A percentile compares a stretch with the other conserved stretches of the same genome.
Evolutionary conservation across 805 yeast species (phyloP).

Genomic region (Candida andamanensis): DNA sequence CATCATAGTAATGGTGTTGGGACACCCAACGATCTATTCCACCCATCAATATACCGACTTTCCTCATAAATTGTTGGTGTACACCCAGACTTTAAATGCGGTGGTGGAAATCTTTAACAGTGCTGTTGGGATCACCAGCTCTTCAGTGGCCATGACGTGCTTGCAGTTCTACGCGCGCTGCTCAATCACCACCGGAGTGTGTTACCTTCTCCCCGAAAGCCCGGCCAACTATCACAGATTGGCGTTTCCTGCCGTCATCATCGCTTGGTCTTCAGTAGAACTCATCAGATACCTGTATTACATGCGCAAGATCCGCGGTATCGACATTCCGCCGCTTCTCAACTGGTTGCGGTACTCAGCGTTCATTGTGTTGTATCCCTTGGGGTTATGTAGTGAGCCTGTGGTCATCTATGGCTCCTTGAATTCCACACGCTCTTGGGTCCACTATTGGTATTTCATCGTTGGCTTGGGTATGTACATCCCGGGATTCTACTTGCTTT

Average conservation of each 20-base stretch:
- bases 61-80: constrained; percentile 27
- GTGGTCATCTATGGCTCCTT: constrained; percentile 22
- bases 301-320: constrained; percentile 14
- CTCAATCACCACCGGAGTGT: constrained; percentile 24
- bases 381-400: constrained; percentile 25
- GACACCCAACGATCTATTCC: constrained; percentile 1
- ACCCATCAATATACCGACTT: constrained; percentile 10
- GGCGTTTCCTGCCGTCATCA: constrained; percentile 17
- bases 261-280: constrained; percentile 29
- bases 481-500: constrained; percentile 26
- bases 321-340: constrained; percentile 14
- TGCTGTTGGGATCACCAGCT: constrained; percentile 21
- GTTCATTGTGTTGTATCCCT: constrained; percentile 25
- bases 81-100: constrained; percentile 22
- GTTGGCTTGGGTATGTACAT: constrained; percentile 21
- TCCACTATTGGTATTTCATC: constrained; percentile 18
- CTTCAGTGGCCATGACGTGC: constrained; percentile 20
- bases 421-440: constrained; percentile 1
- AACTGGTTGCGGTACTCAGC: constrained; percentile 26
- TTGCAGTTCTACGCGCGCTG: constrained; percentile 28
- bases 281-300: constrained; percentile 25
- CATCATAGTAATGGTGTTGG: constrained; percentile 2
- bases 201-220: constrained; percentile 21
- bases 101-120: constrained; percentile 20
- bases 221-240: constrained; percentile 21